Conservation (phyloP, 768 basidiomycete species). For the Podaxis rugospora region DNA sequence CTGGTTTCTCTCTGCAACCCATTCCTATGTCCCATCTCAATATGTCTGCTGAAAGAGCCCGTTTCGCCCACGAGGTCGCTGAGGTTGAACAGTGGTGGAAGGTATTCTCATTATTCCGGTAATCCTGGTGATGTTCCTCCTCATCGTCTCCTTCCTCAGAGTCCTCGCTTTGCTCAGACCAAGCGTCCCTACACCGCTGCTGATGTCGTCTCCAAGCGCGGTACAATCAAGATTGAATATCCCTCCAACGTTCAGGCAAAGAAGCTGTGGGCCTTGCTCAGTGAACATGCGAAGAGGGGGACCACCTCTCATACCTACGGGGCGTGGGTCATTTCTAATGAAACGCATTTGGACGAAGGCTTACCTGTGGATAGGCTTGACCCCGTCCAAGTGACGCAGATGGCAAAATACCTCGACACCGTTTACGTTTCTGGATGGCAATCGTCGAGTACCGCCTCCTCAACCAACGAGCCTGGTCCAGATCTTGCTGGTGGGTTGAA, state of each 20-base stretch:
- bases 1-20: constrained; percentile 11
- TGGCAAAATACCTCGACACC: constrained; percentile 98
- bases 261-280: constrained; percentile 78
- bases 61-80: constrained; percentile 78
- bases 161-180: constrained; percentile 81
- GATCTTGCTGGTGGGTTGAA: constrained; percentile 81
- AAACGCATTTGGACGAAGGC: not conserved
- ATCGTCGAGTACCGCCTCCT: constrained; percentile 89
- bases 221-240: constrained; percentile 80
- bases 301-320: constrained; percentile 96
- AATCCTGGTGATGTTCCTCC: constrained; percentile 1
- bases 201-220: constrained; percentile 92
- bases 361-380: constrained; percentile 63
- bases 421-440: constrained; percentile 99
- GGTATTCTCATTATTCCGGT: constrained; percentile 38
- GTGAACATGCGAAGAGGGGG: constrained; percentile 68
- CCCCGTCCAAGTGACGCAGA: constrained; percentile 96
- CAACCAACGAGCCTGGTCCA: constrained; percentile 94
- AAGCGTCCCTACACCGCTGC: constrained; percentile 90
- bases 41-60: constrained; percentile 65
- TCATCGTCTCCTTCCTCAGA: constrained; percentile 38
- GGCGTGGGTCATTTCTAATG: constrained; percentile 79
- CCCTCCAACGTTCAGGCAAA: constrained; percentile 81
- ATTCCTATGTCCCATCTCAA: constrained; percentile 14
- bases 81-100: constrained; percentile 91